These are phyloP conservation scores for Trichoderma parareesei DNA, from an alignment of 495 filamentous ascomycete species.

Conservation along the genomic window DNA sequence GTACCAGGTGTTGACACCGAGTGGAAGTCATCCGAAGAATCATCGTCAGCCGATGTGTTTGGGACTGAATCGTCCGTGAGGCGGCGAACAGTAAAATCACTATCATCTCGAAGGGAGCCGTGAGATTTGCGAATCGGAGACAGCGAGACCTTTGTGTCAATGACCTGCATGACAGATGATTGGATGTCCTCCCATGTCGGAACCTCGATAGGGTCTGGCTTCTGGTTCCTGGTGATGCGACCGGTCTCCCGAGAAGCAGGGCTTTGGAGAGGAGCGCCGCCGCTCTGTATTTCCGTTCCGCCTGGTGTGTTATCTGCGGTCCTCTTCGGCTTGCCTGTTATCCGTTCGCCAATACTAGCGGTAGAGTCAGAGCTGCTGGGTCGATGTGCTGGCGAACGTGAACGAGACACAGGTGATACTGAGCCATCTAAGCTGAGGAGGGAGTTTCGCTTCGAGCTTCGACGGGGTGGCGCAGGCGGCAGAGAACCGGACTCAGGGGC, in stretches of 20 bases:
- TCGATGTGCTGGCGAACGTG: not conserved
- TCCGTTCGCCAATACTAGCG: not conserved
- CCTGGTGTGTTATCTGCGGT: not conserved
- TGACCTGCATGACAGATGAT: not conserved
- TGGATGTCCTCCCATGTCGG: not conserved
- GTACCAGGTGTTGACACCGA: conserved; percentile 19
- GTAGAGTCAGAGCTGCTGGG: conserved; percentile 1
- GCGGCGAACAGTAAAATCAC: conserved; percentile 4
- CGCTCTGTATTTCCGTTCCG: not conserved
- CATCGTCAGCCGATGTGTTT: not conserved
- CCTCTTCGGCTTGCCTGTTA: not conserved
- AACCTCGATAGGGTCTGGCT: not conserved
- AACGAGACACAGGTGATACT: not conserved
- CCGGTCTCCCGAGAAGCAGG: not conserved
- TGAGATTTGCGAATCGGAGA: conserved; percentile 3
- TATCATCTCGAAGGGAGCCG: not conserved
- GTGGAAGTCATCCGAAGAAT: conserved; percentile 6
- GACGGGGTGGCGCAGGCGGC: conserved; percentile 2
- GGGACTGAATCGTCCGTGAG: conserved; percentile 1
- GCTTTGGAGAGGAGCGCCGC: not conserved
- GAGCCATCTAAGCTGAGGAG: not conserved
- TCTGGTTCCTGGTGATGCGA: not conserved
- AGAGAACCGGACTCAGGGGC: not conserved
- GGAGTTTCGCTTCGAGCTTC: conserved; percentile 9
- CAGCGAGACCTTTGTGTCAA: not conserved